Evolutionary conservation across 176 grass and related monocot species (phyloP), one percentile per base, ranked within the genome.

Genomic region (Hyparrhenia diplandra): DNA sequence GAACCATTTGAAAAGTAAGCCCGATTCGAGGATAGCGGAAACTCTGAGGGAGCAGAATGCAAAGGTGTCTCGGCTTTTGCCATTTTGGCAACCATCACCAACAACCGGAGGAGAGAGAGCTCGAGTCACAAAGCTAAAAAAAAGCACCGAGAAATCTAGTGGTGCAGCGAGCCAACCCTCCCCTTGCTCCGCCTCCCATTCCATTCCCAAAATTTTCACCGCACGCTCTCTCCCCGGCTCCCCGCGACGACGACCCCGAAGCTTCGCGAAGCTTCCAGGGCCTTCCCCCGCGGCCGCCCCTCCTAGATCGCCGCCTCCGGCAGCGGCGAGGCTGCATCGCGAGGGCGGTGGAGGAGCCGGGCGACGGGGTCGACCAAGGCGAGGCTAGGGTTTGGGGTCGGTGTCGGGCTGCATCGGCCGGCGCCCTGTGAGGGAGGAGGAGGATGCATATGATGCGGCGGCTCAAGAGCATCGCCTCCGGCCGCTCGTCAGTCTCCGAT

Each of bases 381-480:
- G 74, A 72, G 64, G 79, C 81, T 91, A 88, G 88, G 92, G 89
- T 91, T 94, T 58, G 80, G 59, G 77, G 30, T 54, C 45, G 66
- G 71, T 51, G 55, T 65, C 62, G 34, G 59, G 74, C 34, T 62
- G 69, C 55, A 2, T 59, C 37, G 13, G 76, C 60, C 61, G 64
- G 73, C 61, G n/a, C 61, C 5, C 5, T 27, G 28, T 31, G 66
- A 35, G 80, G 74, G 13, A 70, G 77, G 13, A 69, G 77, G 85
- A 97, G 84, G 87, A 97, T 97, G 94, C 89, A 97, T 92, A 89
- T 97, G 94, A 94, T 97, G 92, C 90, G 92, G 76, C 89, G 94
- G 83, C 83, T 97, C 12, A 98, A 98, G 86, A 98, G 92, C 92
- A 94, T 98, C 87, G 89, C 92, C 41, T 94, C 95, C 27, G 92